Base-by-base conservation (phyloP, 2,329 filamentous ascomycete species). In the Nothophaeocryptopus gaeumannii region DNA sequence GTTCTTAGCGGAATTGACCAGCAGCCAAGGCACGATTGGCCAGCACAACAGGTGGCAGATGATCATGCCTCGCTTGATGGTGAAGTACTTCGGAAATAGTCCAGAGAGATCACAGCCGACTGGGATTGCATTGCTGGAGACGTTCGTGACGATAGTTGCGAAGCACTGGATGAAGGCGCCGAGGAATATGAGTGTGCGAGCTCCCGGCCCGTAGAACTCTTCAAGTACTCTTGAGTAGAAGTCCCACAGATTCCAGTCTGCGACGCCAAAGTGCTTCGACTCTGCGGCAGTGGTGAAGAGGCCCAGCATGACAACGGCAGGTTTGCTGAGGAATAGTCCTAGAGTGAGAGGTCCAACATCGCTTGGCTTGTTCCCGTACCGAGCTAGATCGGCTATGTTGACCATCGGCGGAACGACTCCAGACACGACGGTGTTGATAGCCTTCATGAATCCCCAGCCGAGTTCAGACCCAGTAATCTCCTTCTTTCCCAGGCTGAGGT, bases 211-310 rank as follows among this genome's bases (percentile, higher is more conserved):
- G 63, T 69, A 74, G 55, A 69, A 70, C 20, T 66, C 63, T 13
- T 69, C 67, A 5, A 75, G 64, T 7, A 75, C 70, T 1, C 63
- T 60, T 29, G 60, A 60, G 45, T 70, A 70, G n/a, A 75, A 64
- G 54, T 74, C 72, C 72, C 72, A 74, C 1, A 71, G 59, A 45
- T 75, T 74, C 73, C 72, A 75, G 55, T 72, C 71, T 3, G 67
- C 66, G 5, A 66, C 64, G 3, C 72, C 71, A 32, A 67, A 66
- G 10, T 55, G 45, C 3, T 59, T 64, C 1, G 60, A 54, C 2
- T 67, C 62, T 13, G 71, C 70, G 1, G 69, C 67, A 9, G 71
- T 74, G 0, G 70, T 71, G 4, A 64, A 64, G 13, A 70, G 63
- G 11, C 72, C 71, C 7, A 75, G 58, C 36, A 73, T 66, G 54